Evolutionary conservation across 202 grass and related monocot species (phyloP), one percentile per base, ranked within the genome.

Genomic region (Dendrocalamus latiflorus): DNA sequence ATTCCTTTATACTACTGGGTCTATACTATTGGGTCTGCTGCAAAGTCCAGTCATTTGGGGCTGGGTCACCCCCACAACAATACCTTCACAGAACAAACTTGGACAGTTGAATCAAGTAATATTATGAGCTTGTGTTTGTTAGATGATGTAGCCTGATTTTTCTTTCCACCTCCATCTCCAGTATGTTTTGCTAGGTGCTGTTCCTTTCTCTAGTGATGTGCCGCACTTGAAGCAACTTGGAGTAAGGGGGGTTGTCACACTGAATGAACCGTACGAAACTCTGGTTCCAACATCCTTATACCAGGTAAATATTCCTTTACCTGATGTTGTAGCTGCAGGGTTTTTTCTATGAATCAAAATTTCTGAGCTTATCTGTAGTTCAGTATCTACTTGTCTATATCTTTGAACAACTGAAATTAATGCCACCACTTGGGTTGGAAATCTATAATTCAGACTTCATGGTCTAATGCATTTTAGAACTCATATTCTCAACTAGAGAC

Each of bases 241-340:
- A 62, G 92, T 94, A 20, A 76, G 49, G 10, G 89, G 84, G 22
- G 87, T 94, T 6, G 85, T 94, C 34, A 91, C 92, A 3, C 72
- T 94, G 20, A 94, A 91, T 25, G 89, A 94, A 70, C 59, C 86
- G 5, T 94, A 91, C 21, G 89, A 94, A 54, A 94, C 89, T 30
- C 73, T 89, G 77, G 86, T 94, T 72, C 86, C 92, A 37, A 85
- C 77, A 63, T 80, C 54, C 38, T 79, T 89, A 68, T 94, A 94
- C 61, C 30, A 89, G 83, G 91, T 91, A 80, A 44, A 45, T 14
- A 63, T 58, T 71, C 62, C 34, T 66, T 68, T 26, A 72, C 53
- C 26, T 70, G 20, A 65, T 63, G 44, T 76, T 79, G 24, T 74
- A 44, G 2, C 21, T 80, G 44, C 24, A 30, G 24, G 13, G 67